Percentiles rank a stretch among this genome's conserved stretches.
Evolutionary conservation across 164 flowering plant species (phyloP).

Genomic region (Echeveria elegans): DNA sequence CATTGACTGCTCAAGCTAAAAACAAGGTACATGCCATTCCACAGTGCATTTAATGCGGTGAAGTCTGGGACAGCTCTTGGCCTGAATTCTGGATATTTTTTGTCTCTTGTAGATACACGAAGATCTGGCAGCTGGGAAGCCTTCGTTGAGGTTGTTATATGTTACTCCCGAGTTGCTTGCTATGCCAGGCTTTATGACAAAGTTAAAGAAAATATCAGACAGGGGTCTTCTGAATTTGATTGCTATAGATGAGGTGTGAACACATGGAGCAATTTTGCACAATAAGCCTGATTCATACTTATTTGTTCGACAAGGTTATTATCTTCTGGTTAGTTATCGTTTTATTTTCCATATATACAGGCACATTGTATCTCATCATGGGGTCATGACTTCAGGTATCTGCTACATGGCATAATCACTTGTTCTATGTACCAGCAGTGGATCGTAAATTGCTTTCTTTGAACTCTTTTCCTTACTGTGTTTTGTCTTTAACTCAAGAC

Average conservation of each 20-base stretch:
- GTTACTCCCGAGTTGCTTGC: constrained; percentile 92
- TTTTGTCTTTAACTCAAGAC: constrained; percentile 29
- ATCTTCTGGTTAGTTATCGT: background rate
- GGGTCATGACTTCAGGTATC: constrained; percentile 97
- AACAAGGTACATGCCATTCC: constrained; percentile 39
- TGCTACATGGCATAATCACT: background rate
- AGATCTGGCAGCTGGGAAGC: constrained; percentile 73
- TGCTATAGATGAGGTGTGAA: constrained; percentile 84
- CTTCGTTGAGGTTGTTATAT: constrained; percentile 67
- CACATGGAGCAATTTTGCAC: background rate
- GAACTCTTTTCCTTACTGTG: background rate
- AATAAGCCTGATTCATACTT: background rate
- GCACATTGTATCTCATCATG: constrained; percentile 93
- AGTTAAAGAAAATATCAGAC: constrained; percentile 53
- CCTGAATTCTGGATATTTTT: background rate
- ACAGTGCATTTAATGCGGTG: background rate
- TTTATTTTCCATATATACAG: constrained; percentile 28
- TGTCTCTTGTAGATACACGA: constrained; percentile 50
- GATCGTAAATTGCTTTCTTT: background rate
- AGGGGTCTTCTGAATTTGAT: constrained; percentile 77
- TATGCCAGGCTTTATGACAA: constrained; percentile 68
- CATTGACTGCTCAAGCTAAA: constrained; percentile 39
- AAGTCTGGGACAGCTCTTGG: background rate
- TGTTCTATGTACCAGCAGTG: background rate
- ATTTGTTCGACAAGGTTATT: background rate